These are phyloP conservation scores for Penicillium silybi DNA, from an alignment of 495 filamentous ascomycete genomes.

Conservation along the genomic window DNA sequence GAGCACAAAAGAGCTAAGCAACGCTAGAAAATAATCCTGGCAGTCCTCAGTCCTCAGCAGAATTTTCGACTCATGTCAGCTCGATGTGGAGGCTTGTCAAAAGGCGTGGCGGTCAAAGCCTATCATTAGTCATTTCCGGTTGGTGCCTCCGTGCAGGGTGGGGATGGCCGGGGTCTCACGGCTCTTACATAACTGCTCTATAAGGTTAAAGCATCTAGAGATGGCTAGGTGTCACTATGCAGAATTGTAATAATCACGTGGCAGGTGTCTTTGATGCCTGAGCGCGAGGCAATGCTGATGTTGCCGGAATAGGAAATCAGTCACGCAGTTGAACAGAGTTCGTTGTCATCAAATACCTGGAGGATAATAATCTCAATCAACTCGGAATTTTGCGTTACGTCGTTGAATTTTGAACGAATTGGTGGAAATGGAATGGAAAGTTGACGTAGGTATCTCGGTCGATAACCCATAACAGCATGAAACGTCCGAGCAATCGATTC, in stretches of 20 bases:
- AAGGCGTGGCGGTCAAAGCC: not conserved
- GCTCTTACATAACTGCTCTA: not conserved
- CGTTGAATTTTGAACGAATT: too few relatives aligned
- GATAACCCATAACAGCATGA: not conserved
- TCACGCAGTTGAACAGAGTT: not conserved
- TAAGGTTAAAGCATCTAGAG: not conserved
- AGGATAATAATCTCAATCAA: too few relatives aligned
- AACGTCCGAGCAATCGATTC: not conserved
- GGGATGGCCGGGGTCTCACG: not conserved
- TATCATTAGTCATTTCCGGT: conserved; percentile 3
- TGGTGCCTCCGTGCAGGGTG: too few relatives aligned
- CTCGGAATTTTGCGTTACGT: too few relatives aligned
- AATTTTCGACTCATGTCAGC: not conserved
- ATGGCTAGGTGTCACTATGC: too few relatives aligned
- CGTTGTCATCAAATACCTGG: too few relatives aligned
- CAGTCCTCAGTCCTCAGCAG: not conserved
- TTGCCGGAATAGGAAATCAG: not conserved
- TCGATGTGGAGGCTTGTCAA: not conserved
- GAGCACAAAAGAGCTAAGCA: not conserved
- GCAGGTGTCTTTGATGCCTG: not conserved
- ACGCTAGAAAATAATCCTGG: not conserved
- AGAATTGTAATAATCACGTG: not conserved
- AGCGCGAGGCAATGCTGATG: not conserved
- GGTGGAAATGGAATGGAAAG: too few relatives aligned
- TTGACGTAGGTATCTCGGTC: not conserved